phyloP scores from a whole-genome alignment of 768 basidiomycete species.

The Tylopilus plumbeoviolaceoides region DNA sequence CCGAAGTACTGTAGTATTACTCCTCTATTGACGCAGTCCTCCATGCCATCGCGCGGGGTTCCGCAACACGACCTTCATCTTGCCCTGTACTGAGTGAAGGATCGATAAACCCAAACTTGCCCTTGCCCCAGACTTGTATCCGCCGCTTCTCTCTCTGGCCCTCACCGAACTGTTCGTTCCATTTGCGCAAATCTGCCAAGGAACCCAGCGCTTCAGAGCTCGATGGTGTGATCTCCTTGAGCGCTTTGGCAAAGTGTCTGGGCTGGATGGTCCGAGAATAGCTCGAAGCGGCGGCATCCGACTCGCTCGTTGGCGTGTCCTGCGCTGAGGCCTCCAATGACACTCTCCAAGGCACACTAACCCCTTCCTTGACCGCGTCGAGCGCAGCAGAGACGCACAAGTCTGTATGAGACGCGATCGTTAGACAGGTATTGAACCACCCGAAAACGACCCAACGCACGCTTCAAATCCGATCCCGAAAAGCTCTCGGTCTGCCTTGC shows the following conservation, averaged over 20 bases:
- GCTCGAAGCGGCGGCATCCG: slow-evolving; percentile 6
- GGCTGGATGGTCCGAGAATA: slow-evolving; percentile 41
- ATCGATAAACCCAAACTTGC: slow-evolving; percentile 79
- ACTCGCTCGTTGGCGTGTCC: background rate
- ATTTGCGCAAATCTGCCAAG: slow-evolving; percentile 72
- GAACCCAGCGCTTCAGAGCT: slow-evolving; percentile 79
- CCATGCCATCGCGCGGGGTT: slow-evolving; percentile 12
- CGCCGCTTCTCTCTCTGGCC: slow-evolving; percentile 63
- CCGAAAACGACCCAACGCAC: slow-evolving; percentile 43
- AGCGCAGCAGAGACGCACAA: slow-evolving; percentile 90
- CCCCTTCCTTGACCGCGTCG: slow-evolving; percentile 83
- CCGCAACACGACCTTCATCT: slow-evolving; percentile 44
- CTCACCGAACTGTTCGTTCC: slow-evolving; percentile 95
- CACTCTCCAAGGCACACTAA: slow-evolving; percentile 72
- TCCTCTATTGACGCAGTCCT: slow-evolving; percentile 24
- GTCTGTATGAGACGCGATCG: slow-evolving; percentile 45
- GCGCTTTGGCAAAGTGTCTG: slow-evolving; percentile 77
- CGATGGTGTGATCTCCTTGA: slow-evolving; percentile 88
- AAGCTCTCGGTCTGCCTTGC: slow-evolving; percentile 78
- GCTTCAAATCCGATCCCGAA: slow-evolving; percentile 93
- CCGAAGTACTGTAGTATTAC: slow-evolving; percentile 20
- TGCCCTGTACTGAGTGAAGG: slow-evolving; percentile 28
- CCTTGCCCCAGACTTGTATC: slow-evolving; percentile 82
- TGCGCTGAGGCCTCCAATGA: slow-evolving; percentile 5
- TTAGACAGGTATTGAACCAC: background rate